Base-by-base conservation (phyloP, 2,329 filamentous ascomycete species). In the Fusarium keratoplasticum region DNA sequence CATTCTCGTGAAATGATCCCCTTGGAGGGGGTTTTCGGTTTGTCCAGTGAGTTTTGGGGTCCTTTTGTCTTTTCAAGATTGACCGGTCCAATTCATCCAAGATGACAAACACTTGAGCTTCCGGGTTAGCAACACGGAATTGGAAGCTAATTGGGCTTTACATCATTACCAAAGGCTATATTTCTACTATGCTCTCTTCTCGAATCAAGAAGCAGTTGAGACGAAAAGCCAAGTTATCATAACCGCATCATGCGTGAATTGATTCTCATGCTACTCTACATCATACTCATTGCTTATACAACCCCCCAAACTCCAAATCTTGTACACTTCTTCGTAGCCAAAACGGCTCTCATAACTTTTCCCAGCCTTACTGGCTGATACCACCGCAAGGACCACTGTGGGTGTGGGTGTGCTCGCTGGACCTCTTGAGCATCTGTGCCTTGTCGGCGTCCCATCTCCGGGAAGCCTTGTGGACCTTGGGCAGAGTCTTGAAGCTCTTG, bases 401-500 rank as follows among this genome's bases (percentile, higher is more conserved):
- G 38, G 70, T 63, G 60, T 82, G 81, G 16, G 61, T 72, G 36
- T 78, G 76, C 16, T 58, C 66, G 8, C 72, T 68, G 1, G 69
- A 68, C 44, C 80, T 69, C 77, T 80, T 78, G 67, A 81, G 73
- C 61, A 79, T 72, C 66, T 77, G 74, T 5, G 79, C 78, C 5
- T 72, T 73, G 44, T 82, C 80, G 9, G 76, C 80, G 18, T 70
- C 79, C 73, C 80, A 81, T 25, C 80, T 66, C 54, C 81, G 74
- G 67, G 79, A 77, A 54, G 66, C 67, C 44, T 76, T 69, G 76
- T 72, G 75, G 59, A 73, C 80, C 25, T 69, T 44, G 13, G 80
- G 80, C n/a, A 85, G 72, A 5, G 76, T 71, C 60, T 83, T 81
- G 58, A 80, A 85, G 76, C 82, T 84, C 63, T 78, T 70, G 42